Evolutionary conservation across 2,329 filamentous ascomycete genomes (phyloP), one percentile per base, ranked within the genome.

Genomic region (Cordyceps javanica): DNA sequence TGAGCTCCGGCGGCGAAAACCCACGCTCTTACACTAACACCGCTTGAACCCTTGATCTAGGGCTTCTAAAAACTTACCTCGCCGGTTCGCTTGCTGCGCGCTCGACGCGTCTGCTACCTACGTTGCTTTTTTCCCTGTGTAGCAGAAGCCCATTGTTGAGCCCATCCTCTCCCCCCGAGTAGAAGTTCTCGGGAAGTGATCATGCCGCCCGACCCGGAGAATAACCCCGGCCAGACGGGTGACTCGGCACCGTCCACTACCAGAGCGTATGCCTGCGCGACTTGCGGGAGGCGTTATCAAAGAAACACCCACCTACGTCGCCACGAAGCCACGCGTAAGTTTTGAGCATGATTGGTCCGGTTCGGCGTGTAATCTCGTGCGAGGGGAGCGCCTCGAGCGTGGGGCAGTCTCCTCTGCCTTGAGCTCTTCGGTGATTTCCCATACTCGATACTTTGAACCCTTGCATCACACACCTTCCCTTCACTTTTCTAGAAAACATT

Each of bases 321-420:
- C 13, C 65, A 67, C 52, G 65, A 67, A 58, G 60, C 65, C 19
- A 66, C 64, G 11, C 65, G 65, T 66, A 52, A 62, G 65, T 62
- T n/a, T n/a, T 11, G 5, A 38, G 21, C 39, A 57, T n/a, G 9
- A 26, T 49, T 26, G 10, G 14, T 39, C 21, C 26, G 1, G 42
- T 49, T 11, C 28, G 8, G 14, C 30, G 14, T 38, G 23, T 16
- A 10, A 25, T 5, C n/a, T 9, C 19, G 23, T 38, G 25, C 41
- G 19, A n/a, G 23, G 36, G 14, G 16, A 23, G n/a, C 11, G 21
- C 28, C 10, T 14, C 8, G 10, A 7, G n/a, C 16, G 42, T 23
- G 41, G 53, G 53, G 41, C 14, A 23, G 30, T 34, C 19, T 16
- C 21, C 16, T 26, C 3, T 11, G 6, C 7, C 21, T 5, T 19